These are phyloP conservation scores for Ceratocystis diversiconidia DNA, from an alignment of 2,329 filamentous ascomycete species.

Conservation along the genomic window DNA sequence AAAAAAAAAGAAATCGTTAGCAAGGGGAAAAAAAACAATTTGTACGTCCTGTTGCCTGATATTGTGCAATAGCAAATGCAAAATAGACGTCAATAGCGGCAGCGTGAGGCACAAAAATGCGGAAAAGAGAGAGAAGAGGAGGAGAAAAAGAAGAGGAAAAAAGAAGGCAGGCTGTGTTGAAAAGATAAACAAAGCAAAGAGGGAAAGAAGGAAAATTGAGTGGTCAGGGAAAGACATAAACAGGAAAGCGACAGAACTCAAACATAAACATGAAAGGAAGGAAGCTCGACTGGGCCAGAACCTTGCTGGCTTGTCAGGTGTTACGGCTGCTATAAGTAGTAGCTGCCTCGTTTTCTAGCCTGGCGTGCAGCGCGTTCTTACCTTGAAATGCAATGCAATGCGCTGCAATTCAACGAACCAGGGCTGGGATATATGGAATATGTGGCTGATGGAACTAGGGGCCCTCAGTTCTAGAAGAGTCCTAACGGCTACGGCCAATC, in stretches of 20 bases:
- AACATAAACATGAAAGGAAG: conserved; percentile 1
- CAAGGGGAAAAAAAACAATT: not conserved
- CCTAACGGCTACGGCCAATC: not conserved
- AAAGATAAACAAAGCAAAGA: conserved; percentile 4
- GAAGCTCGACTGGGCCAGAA: not conserved
- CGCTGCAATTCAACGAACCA: not conserved
- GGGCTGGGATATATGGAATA: not conserved
- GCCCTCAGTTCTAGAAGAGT: not conserved
- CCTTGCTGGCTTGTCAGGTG: not conserved
- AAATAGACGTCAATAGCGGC: conserved; percentile 17
- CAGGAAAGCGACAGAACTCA: not conserved
- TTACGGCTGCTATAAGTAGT: conserved; percentile 1
- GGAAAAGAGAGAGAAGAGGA: conserved; percentile 12
- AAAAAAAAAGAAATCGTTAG: not conserved
- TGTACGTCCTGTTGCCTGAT: not conserved
- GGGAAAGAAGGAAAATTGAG: conserved; percentile 10
- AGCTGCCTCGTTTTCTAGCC: not conserved
- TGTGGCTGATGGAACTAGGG: not conserved
- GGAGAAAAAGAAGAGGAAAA: conserved; percentile 19
- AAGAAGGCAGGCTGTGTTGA: conserved; percentile 2
- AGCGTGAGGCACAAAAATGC: conserved; percentile 11
- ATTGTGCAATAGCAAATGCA: not conserved
- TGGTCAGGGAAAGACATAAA: conserved; percentile 3
- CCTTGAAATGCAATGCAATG: conserved; percentile 7
- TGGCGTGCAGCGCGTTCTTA: conserved; percentile 3